Evolutionary conservation across 1,139 yeast genomes (phyloP), one percentile per base, ranked within the genome.

Genomic region (Blastobotrys illinoisensis): DNA sequence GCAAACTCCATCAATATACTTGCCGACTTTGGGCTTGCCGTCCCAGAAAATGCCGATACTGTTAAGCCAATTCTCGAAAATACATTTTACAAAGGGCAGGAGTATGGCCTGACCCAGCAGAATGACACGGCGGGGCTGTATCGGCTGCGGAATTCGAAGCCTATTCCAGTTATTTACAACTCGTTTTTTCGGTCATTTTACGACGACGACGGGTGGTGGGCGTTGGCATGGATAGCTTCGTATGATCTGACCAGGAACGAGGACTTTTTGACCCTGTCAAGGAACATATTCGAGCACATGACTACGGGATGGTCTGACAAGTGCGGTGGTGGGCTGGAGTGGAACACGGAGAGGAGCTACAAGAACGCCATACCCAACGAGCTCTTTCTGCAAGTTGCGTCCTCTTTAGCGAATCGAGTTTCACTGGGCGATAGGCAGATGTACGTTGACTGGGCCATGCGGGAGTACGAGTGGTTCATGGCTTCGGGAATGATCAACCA

Each of bases 171-270:
- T 6, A 32, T 32, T 32, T 32, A 32, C 16, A 32, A 32, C 16
- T 32, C 40, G 16, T 32, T 32, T 7, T 32, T 32, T 32, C 40
- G 40, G 40, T 32, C 40, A 5, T 60, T 46, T 48, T 58, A 56
- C 43, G 62, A 60, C 44, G 62, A 60, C 44, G 58, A 53, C 21
- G 59, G 60, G 11, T 60, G 62, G 62, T 60, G 61, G 61, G 62
- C 57, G 7, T 47, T 54, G 28, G 61, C 61, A 1, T 59, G 62
- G 62, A 47, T 60, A 16, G 43, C 45, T 6, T 55, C 55, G 16
- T 59, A 54, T 36, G 62, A 60, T 46, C 36, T 54, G 20, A 56
- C 61, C 14, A 49, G 50, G 11, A 49, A 58, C 28, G 23, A 13
- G 1, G 23, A 44, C 20, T 58, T 53, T 44, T 46, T 60, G 43